Percentiles rank a stretch among this genome's conserved stretches.
Evolutionary conservation across 2,329 filamentous ascomycete species (phyloP).

Genomic region (Parafenestella ontariensis): DNA sequence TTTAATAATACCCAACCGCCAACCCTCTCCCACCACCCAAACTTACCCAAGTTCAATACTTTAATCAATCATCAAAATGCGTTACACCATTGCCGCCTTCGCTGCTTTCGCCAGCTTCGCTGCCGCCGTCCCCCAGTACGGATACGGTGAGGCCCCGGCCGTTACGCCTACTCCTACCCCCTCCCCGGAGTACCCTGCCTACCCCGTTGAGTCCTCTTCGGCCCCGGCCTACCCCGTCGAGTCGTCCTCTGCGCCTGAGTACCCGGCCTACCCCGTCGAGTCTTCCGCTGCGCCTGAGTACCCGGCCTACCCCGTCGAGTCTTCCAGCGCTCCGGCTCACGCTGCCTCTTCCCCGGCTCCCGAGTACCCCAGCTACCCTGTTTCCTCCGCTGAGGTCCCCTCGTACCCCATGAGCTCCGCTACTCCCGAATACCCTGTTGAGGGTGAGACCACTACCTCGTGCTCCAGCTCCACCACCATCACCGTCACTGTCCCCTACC

Average conservation of each 20-base stretch:
- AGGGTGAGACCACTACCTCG: constrained; percentile 21
- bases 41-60: constrained; percentile 26
- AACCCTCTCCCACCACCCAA: constrained; percentile 19
- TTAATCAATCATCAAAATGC: constrained; percentile 49
- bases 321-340: constrained; percentile 11
- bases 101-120: constrained; percentile 43
- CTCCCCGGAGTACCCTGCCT: constrained; percentile 22
- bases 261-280: constrained; percentile 12
- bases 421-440: neutral
- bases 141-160: constrained; percentile 26
- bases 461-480: constrained; percentile 54
- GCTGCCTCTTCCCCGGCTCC: no score
- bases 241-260: constrained; percentile 5
- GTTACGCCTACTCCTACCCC: constrained; percentile 18
- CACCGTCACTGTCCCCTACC: constrained; percentile 50
- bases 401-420: constrained; percentile 9
- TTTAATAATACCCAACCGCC: constrained; percentile 42
- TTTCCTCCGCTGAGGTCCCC: constrained; percentile 2
- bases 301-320: neutral
- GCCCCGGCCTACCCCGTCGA: constrained; percentile 7
- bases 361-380: constrained; percentile 6
- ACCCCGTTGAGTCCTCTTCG: constrained; percentile 17
- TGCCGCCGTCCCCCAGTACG: constrained; percentile 41
- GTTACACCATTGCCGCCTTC: constrained; percentile 44
- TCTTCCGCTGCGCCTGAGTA: neutral